Conservation (phyloP, 495 filamentous ascomycete species). For the Aspergillus bridgeri region DNA sequence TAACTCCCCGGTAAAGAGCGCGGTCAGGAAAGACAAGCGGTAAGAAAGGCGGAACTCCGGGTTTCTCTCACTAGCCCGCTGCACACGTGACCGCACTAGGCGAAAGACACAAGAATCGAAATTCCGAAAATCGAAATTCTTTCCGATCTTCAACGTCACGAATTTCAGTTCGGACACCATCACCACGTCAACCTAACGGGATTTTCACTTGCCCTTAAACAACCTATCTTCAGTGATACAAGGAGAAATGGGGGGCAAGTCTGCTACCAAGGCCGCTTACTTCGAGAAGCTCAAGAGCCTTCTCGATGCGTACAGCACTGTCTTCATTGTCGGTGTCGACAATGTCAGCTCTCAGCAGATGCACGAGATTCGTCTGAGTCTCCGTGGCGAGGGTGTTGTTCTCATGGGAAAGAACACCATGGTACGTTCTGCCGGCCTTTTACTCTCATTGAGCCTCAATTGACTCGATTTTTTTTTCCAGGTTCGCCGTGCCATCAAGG, state of each 20-base stretch:
- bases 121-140: slow-evolving; percentile 26
- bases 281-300: slow-evolving; percentile 98
- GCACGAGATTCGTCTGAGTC: slow-evolving; percentile 94
- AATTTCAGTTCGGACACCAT: slow-evolving; percentile 26
- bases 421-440: slow-evolving; percentile 48
- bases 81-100: slow-evolving; percentile 4
- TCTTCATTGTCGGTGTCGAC: slow-evolving; percentile 97
- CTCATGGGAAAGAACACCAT: slow-evolving; percentile 99
- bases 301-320: slow-evolving; percentile 84
- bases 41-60: too few relatives aligned
- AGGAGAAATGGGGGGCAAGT: slow-evolving; percentile 99
- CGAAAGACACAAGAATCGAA: slow-evolving; percentile 37
- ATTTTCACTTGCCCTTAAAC: slow-evolving; percentile 75
- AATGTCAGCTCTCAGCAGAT: slow-evolving; percentile 99
- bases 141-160: slow-evolving; percentile 23
- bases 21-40: too few relatives aligned
- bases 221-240: slow-evolving; percentile 86
- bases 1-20: too few relatives aligned
- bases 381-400: slow-evolving; percentile 86
- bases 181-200: slow-evolving; percentile 25
- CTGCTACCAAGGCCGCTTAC: slow-evolving; percentile 90
- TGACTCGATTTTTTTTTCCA: slow-evolving; percentile 30
- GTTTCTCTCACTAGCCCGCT: too few relatives aligned
- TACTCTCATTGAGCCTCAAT: slow-evolving; percentile 2
- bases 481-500: slow-evolving; percentile 96